Conservation (phyloP, 2,329 filamentous ascomycete genomes). For the Exophiala spinifera region DNA sequence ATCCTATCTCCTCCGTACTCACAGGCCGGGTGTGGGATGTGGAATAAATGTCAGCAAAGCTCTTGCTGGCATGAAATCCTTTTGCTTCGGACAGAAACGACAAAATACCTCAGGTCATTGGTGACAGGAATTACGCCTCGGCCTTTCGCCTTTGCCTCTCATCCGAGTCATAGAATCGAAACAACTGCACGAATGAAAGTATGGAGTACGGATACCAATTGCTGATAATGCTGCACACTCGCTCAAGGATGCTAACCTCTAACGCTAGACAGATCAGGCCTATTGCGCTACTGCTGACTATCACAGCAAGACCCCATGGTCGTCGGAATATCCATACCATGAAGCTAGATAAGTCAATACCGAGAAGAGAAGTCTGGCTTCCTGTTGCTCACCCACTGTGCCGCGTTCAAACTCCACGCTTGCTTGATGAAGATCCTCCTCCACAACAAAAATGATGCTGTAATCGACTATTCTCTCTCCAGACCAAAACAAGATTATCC, state of each 20-base stretch:
- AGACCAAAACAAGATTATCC: neutral
- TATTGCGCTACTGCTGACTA: no score
- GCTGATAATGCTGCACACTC: no score
- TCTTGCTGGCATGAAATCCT: no score
- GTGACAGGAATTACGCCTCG: neutral
- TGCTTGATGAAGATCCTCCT: neutral
- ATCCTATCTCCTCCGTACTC: no score
- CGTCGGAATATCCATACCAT: neutral
- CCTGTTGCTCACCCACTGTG: neutral
- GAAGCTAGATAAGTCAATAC: neutral
- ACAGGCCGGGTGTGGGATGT: neutral
- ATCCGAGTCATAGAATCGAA: no score
- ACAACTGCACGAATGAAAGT: no score
- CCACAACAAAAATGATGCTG: neutral
- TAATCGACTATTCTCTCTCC: neutral
- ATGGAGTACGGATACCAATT: no score
- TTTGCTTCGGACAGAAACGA: no score
- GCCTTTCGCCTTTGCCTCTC: neutral
- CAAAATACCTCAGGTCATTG: no score
- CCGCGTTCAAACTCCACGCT: neutral
- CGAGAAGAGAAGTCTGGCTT: neutral
- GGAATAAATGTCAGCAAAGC: no score
- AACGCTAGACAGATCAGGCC: neutral
- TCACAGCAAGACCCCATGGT: no score
- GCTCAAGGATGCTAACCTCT: no score